These are phyloP conservation scores for Petasospora fabianii DNA, from an alignment of 1,139 yeast species.

Conservation along the genomic window DNA sequence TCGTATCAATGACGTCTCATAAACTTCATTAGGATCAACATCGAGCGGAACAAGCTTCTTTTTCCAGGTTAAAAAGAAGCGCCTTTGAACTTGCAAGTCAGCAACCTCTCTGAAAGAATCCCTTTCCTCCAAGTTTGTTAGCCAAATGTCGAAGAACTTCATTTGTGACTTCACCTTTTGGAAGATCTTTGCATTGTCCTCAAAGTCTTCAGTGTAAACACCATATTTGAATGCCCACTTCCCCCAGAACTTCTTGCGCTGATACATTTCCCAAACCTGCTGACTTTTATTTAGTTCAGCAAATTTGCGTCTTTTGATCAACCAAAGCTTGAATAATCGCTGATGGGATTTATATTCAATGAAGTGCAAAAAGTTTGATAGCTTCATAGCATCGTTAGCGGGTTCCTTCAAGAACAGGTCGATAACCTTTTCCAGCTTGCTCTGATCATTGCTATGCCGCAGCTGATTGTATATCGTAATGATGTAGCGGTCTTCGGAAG, in stretches of 20 bases:
- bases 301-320: conserved; percentile 17
- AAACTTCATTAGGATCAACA: conserved; percentile 3
- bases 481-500: conserved; percentile 19
- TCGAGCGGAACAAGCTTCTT: neutral
- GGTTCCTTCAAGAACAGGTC: conserved; percentile 22
- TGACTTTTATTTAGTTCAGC: conserved; percentile 16
- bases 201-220: conserved; percentile 17
- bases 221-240: conserved; percentile 15
- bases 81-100: conserved; percentile 30
- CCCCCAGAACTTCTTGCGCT: conserved; percentile 14
- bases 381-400: conserved; percentile 23
- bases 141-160: conserved; percentile 23
- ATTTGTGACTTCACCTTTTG: conserved; percentile 10
- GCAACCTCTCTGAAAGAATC: conserved; percentile 32
- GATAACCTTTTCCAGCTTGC: conserved; percentile 16
- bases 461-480: conserved; percentile 23
- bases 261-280: conserved; percentile 17
- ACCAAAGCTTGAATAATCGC: conserved; percentile 16
- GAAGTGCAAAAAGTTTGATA: conserved; percentile 19
- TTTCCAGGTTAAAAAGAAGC: conserved; percentile 19
- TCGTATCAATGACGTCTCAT: conserved; percentile 7
- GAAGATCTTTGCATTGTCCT: conserved; percentile 20
- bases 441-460: neutral
- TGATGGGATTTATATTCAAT: conserved; percentile 9
- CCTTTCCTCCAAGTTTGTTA: conserved; percentile 10